Evolutionary conservation across 257 asterid genomes (phyloP).

Genomic region (Solanum chaucha): DNA sequence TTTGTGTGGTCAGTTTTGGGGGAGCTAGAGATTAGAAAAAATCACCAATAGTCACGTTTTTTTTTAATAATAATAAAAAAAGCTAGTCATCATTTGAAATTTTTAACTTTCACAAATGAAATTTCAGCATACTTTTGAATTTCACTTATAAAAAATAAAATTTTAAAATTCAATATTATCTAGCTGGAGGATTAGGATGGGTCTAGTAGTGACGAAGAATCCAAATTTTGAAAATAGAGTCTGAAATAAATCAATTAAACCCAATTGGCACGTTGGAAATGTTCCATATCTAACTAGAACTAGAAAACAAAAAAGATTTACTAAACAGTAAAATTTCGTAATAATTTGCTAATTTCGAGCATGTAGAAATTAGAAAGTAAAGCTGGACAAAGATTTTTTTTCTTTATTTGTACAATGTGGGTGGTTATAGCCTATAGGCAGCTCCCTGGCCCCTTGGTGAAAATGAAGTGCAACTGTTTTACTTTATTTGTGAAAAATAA

Average conservation of each 20-base stretch:
- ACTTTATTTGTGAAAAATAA: neutral
- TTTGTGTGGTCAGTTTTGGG: neutral
- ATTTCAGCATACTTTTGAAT: neutral
- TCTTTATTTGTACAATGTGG: neutral
- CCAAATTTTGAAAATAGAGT: neutral
- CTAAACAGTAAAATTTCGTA: neutral
- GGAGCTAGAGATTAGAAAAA: neutral
- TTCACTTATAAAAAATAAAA: neutral
- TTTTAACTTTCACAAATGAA: neutral
- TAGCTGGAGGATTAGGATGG: neutral
- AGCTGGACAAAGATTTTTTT: neutral
- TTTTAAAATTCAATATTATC: neutral
- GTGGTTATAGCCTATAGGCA: neutral
- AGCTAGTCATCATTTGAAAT: neutral
- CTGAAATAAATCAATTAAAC: neutral
- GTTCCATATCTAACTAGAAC: neutral
- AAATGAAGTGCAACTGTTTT: neutral
- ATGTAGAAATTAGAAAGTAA: neutral
- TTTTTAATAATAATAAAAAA: neutral
- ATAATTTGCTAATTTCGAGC: neutral
- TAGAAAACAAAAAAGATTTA: neutral
- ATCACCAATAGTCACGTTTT: neutral
- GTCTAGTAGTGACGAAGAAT: neutral
- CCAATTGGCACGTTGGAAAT: neutral
- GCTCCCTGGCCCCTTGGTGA: neutral